Percentiles rank a stretch among this genome's conserved stretches.
phyloP scores from a whole-genome alignment of 2,329 filamentous ascomycete species.

The Penicillium aurantiogriseum region DNA sequence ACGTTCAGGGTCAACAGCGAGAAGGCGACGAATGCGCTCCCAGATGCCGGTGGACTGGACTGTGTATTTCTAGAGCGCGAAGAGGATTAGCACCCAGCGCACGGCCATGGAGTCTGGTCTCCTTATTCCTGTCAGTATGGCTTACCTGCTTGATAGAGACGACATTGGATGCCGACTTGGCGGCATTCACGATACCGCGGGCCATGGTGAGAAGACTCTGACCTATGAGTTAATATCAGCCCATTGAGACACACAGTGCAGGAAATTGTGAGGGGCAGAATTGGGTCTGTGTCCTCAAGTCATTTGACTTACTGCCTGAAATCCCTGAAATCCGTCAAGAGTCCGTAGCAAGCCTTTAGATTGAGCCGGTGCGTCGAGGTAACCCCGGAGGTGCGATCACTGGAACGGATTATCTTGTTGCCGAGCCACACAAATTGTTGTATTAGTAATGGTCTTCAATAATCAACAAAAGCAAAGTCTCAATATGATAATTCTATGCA shows the following conservation, averaged over 20 bases:
- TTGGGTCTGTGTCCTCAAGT: neutral
- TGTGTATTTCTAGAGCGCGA: conserved; percentile 77
- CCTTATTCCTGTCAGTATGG: neutral
- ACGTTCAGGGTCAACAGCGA: conserved; percentile 82
- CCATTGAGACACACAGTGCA: neutral
- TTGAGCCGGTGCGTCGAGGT: conserved; percentile 17
- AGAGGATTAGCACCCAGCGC: neutral
- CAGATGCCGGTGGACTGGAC: conserved; percentile 86
- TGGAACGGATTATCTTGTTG: conserved; percentile 13
- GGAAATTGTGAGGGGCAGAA: neutral
- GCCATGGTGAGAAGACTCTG: conserved; percentile 35
- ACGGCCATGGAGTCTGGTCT: neutral
- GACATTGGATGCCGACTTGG: conserved; percentile 39
- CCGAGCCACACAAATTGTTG: conserved; percentile 7
- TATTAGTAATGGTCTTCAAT: conserved; percentile 12
- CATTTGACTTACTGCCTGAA: conserved; percentile 14
- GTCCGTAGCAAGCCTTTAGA: conserved; percentile 9
- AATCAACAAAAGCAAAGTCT: neutral
- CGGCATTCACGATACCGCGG: conserved; percentile 40
- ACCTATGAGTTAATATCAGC: conserved; percentile 18
- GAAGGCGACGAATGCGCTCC: conserved; percentile 73
- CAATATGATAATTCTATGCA: neutral
- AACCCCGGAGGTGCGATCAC: conserved; percentile 15
- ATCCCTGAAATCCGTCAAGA: conserved; percentile 14
- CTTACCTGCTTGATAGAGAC: conserved; percentile 41